Evolutionary conservation across 139 green algal genomes (phyloP).

Genomic region (Mychonastes homosphaera): DNA sequence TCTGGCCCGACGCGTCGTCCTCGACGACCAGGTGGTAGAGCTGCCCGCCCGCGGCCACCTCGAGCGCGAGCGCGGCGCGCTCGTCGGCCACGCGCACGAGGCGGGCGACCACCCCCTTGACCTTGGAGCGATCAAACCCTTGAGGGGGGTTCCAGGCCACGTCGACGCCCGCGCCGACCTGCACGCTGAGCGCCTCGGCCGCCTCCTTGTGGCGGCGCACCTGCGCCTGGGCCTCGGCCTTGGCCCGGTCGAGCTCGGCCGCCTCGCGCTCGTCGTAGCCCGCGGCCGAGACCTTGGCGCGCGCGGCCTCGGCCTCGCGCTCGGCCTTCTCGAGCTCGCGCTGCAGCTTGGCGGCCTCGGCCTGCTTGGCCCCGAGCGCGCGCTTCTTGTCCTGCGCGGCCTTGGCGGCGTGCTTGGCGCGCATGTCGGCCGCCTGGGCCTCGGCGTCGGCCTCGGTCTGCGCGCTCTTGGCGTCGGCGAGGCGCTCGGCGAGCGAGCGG

Average conservation of each 20-base stretch:
- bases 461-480: conserved; percentile 54
- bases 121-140: conserved; percentile 46
- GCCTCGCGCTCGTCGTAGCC: conserved; percentile 34
- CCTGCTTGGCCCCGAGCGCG: conserved; percentile 57
- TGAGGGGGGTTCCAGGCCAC: neutral
- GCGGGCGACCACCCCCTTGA: conserved; percentile 73
- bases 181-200: conserved; percentile 41
- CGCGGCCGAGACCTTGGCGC: conserved; percentile 17
- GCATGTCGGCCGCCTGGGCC: conserved; percentile 49
- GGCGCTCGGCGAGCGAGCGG: conserved; percentile 61
- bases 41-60: conserved; percentile 88
- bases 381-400: conserved; percentile 64
- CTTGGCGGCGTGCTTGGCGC: conserved; percentile 67
- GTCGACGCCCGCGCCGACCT: conserved; percentile 19
- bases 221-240: conserved; percentile 18
- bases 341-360: conserved; percentile 51
- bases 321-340: conserved; percentile 47
- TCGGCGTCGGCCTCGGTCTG: conserved; percentile 46
- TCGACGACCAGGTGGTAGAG: conserved; percentile 90
- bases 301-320: conserved; percentile 30
- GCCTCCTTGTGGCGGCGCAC: conserved; percentile 34
- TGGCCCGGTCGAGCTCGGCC: conserved; percentile 31
- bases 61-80: conserved; percentile 61
- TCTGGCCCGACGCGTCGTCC: conserved; percentile 71
- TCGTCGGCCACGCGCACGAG: conserved; percentile 72